A percentile compares a stretch with the other conserved stretches of the same genome.
Conservation (phyloP, 108 stramenopile species). For the Cyclotella baltica region DNA sequence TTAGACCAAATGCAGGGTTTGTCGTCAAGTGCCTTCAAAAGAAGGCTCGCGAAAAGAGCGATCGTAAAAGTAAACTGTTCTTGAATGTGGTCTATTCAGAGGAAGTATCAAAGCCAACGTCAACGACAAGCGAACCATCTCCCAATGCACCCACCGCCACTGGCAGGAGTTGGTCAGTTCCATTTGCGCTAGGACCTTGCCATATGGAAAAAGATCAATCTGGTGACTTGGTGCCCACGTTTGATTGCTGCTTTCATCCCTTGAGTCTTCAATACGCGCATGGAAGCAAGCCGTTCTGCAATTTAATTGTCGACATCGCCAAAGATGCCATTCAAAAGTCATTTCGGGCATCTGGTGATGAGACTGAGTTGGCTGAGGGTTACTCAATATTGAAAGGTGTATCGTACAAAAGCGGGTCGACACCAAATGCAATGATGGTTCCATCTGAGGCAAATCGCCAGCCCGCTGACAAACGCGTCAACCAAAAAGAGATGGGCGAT, state of each 20-base stretch:
- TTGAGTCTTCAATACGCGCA: slow-evolving; percentile 33
- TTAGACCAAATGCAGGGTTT: slow-evolving; percentile 56
- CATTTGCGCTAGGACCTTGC: slow-evolving; percentile 64
- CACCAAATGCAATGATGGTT: slow-evolving; percentile 37
- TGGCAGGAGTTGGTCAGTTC: slow-evolving; percentile 53
- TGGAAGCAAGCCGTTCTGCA: slow-evolving; percentile 31
- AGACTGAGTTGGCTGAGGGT: neutral
- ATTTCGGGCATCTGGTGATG: slow-evolving; percentile 33
- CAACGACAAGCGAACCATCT: neutral
- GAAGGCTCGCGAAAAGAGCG: slow-evolving; percentile 14
- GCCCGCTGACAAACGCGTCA: neutral
- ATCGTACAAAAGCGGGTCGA: slow-evolving; percentile 42
- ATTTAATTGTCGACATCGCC: slow-evolving; percentile 38
- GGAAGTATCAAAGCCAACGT: slow-evolving; percentile 39
- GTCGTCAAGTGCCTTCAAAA: slow-evolving; percentile 60
- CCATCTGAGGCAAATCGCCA: neutral
- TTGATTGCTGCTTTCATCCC: slow-evolving; percentile 51
- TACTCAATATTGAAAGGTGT: slow-evolving; percentile 41
- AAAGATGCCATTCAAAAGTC: slow-evolving; percentile 31
- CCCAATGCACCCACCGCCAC: neutral
- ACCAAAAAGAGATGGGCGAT: neutral
- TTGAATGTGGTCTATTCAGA: slow-evolving; percentile 62
- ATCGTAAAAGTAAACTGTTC: slow-evolving; percentile 57
- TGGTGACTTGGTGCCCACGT: slow-evolving; percentile 31
- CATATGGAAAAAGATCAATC: slow-evolving; percentile 69